Conservation (phyloP, 2,329 filamentous ascomycete genomes). For the Nothophaeocryptopus gaeumannii region DNA sequence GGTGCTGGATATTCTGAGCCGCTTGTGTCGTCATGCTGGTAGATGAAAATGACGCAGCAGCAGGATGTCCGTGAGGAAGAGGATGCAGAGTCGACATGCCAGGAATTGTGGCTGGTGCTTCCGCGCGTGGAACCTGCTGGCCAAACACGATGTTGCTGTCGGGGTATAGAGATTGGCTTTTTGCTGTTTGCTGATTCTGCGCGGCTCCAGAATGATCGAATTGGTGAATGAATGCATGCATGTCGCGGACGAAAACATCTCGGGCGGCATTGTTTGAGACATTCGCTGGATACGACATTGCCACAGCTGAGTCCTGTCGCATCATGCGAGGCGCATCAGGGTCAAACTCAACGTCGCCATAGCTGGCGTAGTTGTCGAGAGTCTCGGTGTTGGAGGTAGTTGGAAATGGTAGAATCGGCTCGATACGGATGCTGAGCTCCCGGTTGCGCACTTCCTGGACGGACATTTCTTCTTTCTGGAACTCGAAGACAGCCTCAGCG, state of each 20-base stretch:
- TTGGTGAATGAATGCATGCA: too few relatives aligned
- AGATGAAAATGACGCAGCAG: too few relatives aligned
- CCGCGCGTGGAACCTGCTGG: background rate
- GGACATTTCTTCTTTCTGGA: constrained; percentile 17
- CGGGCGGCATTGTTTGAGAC: too few relatives aligned
- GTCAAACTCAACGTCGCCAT: constrained; percentile 16
- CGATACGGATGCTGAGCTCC: constrained; percentile 23
- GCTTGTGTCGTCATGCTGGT: background rate
- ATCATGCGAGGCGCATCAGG: background rate
- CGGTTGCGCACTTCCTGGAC: constrained; percentile 26
- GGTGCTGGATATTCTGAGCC: background rate
- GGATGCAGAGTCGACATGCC: too few relatives aligned
- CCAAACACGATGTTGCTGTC: background rate
- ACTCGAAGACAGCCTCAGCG: constrained; percentile 24
- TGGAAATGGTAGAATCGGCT: constrained; percentile 28
- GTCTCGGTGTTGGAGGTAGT: constrained; percentile 30
- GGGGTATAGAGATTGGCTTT: background rate
- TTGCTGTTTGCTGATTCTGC: constrained; percentile 12
- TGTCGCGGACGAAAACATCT: background rate
- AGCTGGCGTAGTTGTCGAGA: constrained; percentile 25
- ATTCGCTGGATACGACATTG: too few relatives aligned
- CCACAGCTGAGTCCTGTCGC: background rate
- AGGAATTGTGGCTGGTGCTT: background rate
- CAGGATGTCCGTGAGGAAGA: too few relatives aligned
- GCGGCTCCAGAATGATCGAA: background rate